Base-by-base conservation (phyloP, 768 basidiomycete genomes). In the Suillus tomentosus region DNA sequence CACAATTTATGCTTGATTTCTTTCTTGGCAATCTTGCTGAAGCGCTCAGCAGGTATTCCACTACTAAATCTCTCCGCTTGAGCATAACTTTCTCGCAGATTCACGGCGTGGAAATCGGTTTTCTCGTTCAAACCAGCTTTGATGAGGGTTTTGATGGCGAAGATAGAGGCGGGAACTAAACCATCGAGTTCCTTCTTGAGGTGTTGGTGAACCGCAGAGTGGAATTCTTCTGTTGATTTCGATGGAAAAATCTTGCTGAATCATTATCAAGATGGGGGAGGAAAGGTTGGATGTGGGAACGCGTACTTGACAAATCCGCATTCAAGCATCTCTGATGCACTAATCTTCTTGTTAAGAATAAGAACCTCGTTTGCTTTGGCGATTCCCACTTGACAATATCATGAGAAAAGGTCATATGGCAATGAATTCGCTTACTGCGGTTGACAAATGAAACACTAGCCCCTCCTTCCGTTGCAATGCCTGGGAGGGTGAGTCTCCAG, bases 331-430 rank as follows among this genome's bases (percentile, higher is more conserved):
- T 89, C 86, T 65, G 84, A 78, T 0, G 86, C 84, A 1, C 71
- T 76, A 66, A 88, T 83, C 74, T 86, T 90, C 75, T 86, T 87
- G 53, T 88, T 90, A 77, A 87, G 87, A 13, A 92, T 76, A 3
- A 92, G 79, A 1, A 85, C 87, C 65, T 92, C 90, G 56, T 90
- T 91, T 34, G 90, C 89, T 67, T 84, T 85, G 15, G 84, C 82
- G 31, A 87, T 71, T 19, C 89, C 89, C 86, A 90, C 89, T 91
- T 61, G 6, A n/a, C 15, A 24, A 63, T 22, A 14, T 34, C 63
- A 19, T 3, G 54, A 60, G 31, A 59, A 43, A 47, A 13, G 8
- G 55, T 42, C 42, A 2, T 1, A n/a, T 24, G 3, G 1, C 43
- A 0, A 14, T 17, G 55, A 47, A 63, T 19, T 10, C 37, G 57